Evolutionary conservation across 2,329 filamentous ascomycete genomes (phyloP), one percentile per base, ranked within the genome.

Genomic region (Juglanconis sp.): DNA sequence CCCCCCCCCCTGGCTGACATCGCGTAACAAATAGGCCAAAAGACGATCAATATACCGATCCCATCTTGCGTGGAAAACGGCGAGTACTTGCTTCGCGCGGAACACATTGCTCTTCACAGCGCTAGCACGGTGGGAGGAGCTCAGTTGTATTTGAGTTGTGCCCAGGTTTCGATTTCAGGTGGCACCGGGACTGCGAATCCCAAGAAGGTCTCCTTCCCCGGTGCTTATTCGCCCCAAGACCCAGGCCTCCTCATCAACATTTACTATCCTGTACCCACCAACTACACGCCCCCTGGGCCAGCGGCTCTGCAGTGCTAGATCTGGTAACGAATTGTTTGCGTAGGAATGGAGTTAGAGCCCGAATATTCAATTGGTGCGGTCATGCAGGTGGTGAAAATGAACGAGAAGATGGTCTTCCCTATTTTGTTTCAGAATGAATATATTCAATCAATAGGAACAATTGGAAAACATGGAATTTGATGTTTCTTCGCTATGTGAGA

Each of bases 21-120:
- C 31, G 9, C 10, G 7, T 40, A 4, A 6, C 51, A 38, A 3
- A 15, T 42, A 67, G 74, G 72, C 42, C 68, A 67, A 34, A 60
- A 64, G 15, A 68, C 71, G 32, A 70, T 79, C 59, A 69, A 70
- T 53, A 75, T 80, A 42, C 72, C 69, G 42, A 75, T 81, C 52
- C 79, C 79, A 11, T 65, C 66, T 42, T 79, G 75, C 58, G 74
- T 80, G n/a, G 71, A 74, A 0, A 67, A 77, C n/a, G 79, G 79
- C 56, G 77, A 81, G 62, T 81, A 82, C 65, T 74, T 81, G 32
- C 68, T 81, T 4, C 75, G 79, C 13, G 75, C 77, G 17, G 79
- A 82, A 68, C 78, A 81, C 62, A 76, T 81, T 57, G 79, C 73
- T 4, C 72, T 82, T 9, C 79, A 82, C 68, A 70, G 67, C 53